Percentiles rank a stretch among this genome's conserved stretches.
Conservation (phyloP, 2,329 filamentous ascomycete genomes). For the Blumeria graminis region DNA sequence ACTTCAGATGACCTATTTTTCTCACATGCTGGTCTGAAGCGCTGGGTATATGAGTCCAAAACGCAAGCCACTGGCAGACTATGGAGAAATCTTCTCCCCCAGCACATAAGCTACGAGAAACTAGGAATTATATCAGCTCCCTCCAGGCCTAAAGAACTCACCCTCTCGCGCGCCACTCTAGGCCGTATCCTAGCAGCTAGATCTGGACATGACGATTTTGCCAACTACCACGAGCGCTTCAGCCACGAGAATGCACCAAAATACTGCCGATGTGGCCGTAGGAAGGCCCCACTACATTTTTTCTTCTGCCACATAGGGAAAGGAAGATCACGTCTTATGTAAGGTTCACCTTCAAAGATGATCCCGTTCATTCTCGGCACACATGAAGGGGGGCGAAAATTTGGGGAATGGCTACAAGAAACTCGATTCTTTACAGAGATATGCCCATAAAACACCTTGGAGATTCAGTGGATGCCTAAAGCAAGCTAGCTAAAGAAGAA, state of each 20-base stretch:
- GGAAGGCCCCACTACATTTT: not conserved
- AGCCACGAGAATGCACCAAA: not conserved
- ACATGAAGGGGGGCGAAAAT: too few relatives aligned
- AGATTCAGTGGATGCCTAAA: too few relatives aligned
- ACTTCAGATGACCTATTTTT: not conserved
- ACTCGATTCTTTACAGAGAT: too few relatives aligned
- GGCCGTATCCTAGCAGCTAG: not conserved
- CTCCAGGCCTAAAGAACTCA: not conserved
- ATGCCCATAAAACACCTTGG: too few relatives aligned
- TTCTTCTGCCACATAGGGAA: not conserved
- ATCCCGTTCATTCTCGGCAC: not conserved
- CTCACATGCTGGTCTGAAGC: not conserved
- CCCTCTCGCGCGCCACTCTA: not conserved
- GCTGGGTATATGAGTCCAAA: not conserved
- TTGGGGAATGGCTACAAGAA: too few relatives aligned
- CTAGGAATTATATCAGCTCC: not conserved
- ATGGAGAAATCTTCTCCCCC: not conserved
- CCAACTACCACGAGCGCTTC: not conserved
- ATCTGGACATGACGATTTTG: not conserved
- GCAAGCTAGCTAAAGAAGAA: too few relatives aligned
- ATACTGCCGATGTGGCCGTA: not conserved
- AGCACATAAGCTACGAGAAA: not conserved
- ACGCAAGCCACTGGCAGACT: not conserved
- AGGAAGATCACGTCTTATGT: not conserved
- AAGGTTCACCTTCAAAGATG: not conserved